phyloP scores from a whole-genome alignment of 2,329 filamentous ascomycete genomes.

The Leptographium radiaticola region DNA sequence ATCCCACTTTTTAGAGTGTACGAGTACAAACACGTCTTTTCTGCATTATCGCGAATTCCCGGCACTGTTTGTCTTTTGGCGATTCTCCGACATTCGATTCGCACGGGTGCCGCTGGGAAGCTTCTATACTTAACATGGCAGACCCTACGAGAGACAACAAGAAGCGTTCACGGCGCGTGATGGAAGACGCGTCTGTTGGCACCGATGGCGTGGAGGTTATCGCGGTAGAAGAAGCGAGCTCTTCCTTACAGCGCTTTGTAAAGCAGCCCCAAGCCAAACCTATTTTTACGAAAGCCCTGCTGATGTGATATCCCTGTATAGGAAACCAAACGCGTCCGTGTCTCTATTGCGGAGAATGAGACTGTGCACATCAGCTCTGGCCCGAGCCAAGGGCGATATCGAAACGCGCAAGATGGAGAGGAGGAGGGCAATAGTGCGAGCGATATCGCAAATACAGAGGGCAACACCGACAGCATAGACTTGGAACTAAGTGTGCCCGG shows the following conservation, averaged over 20 bases:
- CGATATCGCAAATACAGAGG: not conserved
- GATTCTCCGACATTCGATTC: not conserved
- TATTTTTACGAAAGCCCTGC: not conserved
- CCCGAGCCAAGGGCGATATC: not conserved
- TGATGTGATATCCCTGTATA: not conserved
- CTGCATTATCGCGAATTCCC: not conserved
- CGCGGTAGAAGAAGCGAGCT: conserved; percentile 26
- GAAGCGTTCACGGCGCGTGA: conserved; percentile 29
- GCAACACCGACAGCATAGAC: conserved; percentile 7
- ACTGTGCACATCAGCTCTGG: not conserved
- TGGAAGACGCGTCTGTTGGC: conserved; percentile 18
- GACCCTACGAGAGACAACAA: conserved; percentile 10
- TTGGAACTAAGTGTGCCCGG: conserved; percentile 1
- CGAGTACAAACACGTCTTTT: not conserved
- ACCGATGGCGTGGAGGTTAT: conserved; percentile 18
- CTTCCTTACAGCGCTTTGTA: conserved; percentile 27
- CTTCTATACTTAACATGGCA: conserved; percentile 14
- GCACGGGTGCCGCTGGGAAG: no score
- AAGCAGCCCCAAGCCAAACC: conserved; percentile 6
- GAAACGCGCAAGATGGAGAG: not conserved
- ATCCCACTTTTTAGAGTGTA: no score
- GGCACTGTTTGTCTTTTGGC: not conserved
- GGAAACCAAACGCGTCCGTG: conserved; percentile 23
- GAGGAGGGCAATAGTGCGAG: conserved; percentile 6
- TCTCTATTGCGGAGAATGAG: conserved; percentile 16